These are phyloP conservation scores for Aureobasidium sp. DNA, from an alignment of 2,329 filamentous ascomycete species.

Conservation along the genomic window DNA sequence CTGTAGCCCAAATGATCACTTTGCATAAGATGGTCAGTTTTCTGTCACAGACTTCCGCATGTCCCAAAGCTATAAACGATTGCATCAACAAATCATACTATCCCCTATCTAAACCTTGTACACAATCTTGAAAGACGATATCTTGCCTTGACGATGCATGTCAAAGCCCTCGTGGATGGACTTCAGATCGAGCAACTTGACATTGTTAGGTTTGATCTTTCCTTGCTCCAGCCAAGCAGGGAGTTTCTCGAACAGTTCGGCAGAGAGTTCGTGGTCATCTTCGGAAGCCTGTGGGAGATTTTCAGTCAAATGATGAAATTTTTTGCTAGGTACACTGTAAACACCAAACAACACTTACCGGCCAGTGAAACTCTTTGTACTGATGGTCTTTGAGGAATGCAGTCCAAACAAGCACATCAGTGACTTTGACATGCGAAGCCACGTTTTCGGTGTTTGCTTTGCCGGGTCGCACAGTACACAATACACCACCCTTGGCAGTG, in stretches of 20 bases:
- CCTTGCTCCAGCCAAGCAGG: not conserved
- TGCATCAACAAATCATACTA: no score
- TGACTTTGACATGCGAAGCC: not conserved
- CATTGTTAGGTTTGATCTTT: not conserved
- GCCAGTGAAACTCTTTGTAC: constrained; percentile 1
- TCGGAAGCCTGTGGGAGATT: not conserved
- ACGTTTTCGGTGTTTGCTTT: constrained; percentile 2
- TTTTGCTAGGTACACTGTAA: no score
- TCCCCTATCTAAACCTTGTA: constrained; percentile 29
- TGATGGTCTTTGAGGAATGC: constrained; percentile 3
- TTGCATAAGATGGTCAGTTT: no score
- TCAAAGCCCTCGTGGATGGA: constrained; percentile 1
- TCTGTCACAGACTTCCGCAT: no score
- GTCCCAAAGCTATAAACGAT: no score
- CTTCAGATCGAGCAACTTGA: not conserved
- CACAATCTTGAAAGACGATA: constrained; percentile 42
- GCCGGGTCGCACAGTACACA: constrained; percentile 3
- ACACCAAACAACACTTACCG: not conserved
- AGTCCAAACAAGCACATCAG: constrained; percentile 1
- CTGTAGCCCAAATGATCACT: no score
- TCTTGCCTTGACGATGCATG: constrained; percentile 34
- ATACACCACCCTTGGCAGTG: not conserved
- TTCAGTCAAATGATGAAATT: no score
- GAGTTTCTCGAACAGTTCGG: constrained; percentile 2
- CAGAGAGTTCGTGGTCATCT: not conserved